Conservation (phyloP, 768 basidiomycete species). For the Cystofilobasidium bisporidii region DNA sequence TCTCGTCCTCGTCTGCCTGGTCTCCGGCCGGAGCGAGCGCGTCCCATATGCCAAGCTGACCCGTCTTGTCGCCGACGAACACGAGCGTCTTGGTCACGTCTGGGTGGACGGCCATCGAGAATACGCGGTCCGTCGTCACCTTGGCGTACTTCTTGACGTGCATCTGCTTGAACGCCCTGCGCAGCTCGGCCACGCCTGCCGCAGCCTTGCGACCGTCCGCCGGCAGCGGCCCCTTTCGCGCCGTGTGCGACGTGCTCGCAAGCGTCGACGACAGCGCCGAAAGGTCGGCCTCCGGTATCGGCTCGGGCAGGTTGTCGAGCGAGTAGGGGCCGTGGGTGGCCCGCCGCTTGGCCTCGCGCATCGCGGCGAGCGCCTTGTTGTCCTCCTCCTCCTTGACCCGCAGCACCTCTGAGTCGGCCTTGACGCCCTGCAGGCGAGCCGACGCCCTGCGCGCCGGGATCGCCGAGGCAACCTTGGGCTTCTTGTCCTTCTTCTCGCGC, state of each 20-base stretch:
- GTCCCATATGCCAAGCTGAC: slow-evolving; percentile 39
- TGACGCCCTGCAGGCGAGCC: slow-evolving; percentile 18
- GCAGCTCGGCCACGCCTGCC: slow-evolving; percentile 28
- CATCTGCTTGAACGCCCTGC: slow-evolving; percentile 34
- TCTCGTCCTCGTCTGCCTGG: slow-evolving; percentile 29
- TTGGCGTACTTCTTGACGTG: slow-evolving; percentile 35
- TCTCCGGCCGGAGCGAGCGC: slow-evolving; percentile 2
- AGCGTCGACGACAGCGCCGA: not conserved
- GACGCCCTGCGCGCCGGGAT: slow-evolving; percentile 2
- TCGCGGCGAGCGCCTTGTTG: not conserved
- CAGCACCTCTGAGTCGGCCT: slow-evolving; percentile 20
- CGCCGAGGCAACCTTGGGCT: not conserved
- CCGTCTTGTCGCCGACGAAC: slow-evolving; percentile 41
- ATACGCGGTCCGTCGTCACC: slow-evolving; percentile 42
- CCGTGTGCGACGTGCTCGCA: not conserved
- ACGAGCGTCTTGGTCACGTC: slow-evolving; percentile 38
- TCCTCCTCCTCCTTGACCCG: slow-evolving; percentile 5
- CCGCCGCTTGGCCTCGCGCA: not conserved
- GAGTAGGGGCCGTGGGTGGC: slow-evolving; percentile 21
- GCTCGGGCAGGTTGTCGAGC: slow-evolving; percentile 21
- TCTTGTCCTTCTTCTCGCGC: not conserved
- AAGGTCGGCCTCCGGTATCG: slow-evolving; percentile 10
- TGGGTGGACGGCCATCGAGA: slow-evolving; percentile 42
- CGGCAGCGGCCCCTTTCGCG: not conserved
- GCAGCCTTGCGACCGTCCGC: not conserved